Evolutionary conservation across 306 rosid genomes (phyloP).

Genomic region (Lathyrus aphaca): DNA sequence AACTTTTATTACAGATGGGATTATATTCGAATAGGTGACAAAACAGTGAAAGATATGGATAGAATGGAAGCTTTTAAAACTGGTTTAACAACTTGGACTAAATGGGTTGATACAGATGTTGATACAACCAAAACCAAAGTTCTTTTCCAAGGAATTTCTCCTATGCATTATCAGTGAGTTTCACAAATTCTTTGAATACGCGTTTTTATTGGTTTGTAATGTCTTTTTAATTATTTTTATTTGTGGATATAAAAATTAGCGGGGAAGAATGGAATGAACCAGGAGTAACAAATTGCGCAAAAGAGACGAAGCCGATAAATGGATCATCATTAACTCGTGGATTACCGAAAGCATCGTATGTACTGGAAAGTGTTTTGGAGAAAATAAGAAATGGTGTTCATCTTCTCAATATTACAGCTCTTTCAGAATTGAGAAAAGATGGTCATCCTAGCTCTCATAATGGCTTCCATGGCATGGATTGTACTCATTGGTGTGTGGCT

Average conservation of each 20-base stretch:
- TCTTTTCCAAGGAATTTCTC: conserved; percentile 73
- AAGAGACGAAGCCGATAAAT: conserved; percentile 56
- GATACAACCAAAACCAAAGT: conserved; percentile 54
- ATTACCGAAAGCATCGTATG: conserved; percentile 47
- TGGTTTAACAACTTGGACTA: conserved; percentile 72
- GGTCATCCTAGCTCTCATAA: conserved; percentile 66
- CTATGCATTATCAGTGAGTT: conserved; percentile 66
- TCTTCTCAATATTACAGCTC: conserved; percentile 62
- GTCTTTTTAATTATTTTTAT: background rate
- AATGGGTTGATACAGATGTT: conserved; percentile 58
- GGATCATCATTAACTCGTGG: conserved; percentile 58
- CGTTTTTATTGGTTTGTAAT: background rate
- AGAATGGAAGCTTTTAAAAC: conserved; percentile 63
- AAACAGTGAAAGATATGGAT: conserved; percentile 62
- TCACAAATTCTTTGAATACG: background rate
- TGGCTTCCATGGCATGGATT: conserved; percentile 63
- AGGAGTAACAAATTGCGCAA: conserved; percentile 48
- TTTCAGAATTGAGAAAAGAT: conserved; percentile 77
- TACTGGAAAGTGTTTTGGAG: conserved; percentile 48
- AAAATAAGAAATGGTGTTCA: conserved; percentile 50
- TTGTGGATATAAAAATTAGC: conserved; percentile 39
- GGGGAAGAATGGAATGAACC: conserved; percentile 59
- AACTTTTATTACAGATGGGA: conserved; percentile 62
- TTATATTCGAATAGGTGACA: conserved; percentile 57
- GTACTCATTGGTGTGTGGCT: conserved; percentile 82